Percentiles rank a stretch among this genome's conserved stretches.
These are phyloP conservation scores for Trichophyton mentagrophytes DNA, from an alignment of 2,329 filamentous ascomycete species.

Conservation along the genomic window DNA sequence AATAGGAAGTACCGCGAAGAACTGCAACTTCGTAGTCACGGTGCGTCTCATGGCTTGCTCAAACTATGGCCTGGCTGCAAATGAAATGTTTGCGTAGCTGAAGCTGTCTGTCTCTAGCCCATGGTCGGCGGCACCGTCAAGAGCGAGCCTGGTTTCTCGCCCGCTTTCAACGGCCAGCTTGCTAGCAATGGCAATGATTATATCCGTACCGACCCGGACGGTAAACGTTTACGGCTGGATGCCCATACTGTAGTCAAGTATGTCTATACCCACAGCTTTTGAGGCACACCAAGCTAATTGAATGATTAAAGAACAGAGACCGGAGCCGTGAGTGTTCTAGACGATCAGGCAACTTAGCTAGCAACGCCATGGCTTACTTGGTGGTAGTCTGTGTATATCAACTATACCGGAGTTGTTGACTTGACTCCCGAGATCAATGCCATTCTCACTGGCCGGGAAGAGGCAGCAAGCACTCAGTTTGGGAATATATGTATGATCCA, in stretches of 20 bases:
- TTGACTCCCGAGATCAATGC: conserved; percentile 22
- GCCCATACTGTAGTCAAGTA: conserved; percentile 31
- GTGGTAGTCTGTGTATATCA: conserved; percentile 22
- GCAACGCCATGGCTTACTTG: conserved; percentile 14
- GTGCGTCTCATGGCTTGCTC: conserved; percentile 13
- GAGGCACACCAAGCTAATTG: background rate
- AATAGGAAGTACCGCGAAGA: conserved; percentile 27
- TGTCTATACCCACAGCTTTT: background rate
- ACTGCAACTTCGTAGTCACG: conserved; percentile 26
- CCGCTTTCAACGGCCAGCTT: conserved; percentile 27
- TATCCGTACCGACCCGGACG: conserved; percentile 30
- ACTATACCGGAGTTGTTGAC: conserved; percentile 31
- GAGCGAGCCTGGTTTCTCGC: conserved; percentile 25
- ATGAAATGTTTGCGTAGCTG: background rate
- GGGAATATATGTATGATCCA: conserved; percentile 29
- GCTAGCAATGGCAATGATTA: conserved; percentile 31
- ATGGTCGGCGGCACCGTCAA: conserved; percentile 28
- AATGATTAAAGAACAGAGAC: conserved; percentile 20
- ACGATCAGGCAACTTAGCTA: background rate
- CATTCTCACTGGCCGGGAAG: conserved; percentile 23
- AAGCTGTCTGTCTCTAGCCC: conserved; percentile 18
- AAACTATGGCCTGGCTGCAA: too few relatives aligned
- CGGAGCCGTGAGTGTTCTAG: conserved; percentile 19
- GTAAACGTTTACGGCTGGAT: conserved; percentile 28
- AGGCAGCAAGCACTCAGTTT: conserved; percentile 26